Percentiles rank a stretch among this genome's conserved stretches.
Conservation (phyloP, 2,329 filamentous ascomycete genomes). For the Penicillium aurantiogriseum region DNA sequence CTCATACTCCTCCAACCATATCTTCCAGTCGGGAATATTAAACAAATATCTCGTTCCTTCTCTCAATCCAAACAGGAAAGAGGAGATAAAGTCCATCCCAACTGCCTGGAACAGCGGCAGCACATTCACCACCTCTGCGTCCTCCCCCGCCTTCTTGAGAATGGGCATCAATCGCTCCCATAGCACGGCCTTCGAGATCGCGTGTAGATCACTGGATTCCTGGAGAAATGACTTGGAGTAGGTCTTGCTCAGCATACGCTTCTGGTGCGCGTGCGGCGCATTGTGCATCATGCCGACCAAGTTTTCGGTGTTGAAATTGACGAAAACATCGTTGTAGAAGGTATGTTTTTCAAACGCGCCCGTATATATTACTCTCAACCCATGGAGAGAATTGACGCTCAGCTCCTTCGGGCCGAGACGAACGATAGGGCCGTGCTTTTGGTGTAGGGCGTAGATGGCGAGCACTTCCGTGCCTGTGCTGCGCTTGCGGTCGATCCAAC, state of each 20-base stretch:
- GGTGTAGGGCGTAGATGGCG: slow-evolving; percentile 57
- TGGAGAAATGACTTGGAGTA: slow-evolving; percentile 73
- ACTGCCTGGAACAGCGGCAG: slow-evolving; percentile 61
- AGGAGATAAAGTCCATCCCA: slow-evolving; percentile 70
- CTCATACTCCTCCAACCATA: slow-evolving; percentile 65
- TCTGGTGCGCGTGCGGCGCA: slow-evolving; percentile 62
- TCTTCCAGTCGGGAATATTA: slow-evolving; percentile 51
- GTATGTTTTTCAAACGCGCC: slow-evolving; percentile 67
- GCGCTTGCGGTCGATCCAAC: slow-evolving; percentile 63
- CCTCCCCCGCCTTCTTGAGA: slow-evolving; percentile 29
- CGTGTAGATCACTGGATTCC: slow-evolving; percentile 53
- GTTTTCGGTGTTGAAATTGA: slow-evolving; percentile 61
- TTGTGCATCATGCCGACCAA: slow-evolving; percentile 64
- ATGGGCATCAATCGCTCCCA: slow-evolving; percentile 58
- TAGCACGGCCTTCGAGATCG: slow-evolving; percentile 56
- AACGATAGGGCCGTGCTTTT: slow-evolving; percentile 56
- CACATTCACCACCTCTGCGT: slow-evolving; percentile 46
- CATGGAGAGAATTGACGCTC: slow-evolving; percentile 62
- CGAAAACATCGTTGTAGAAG: slow-evolving; percentile 65
- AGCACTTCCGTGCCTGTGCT: slow-evolving; percentile 57
- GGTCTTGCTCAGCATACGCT: slow-evolving; percentile 69
- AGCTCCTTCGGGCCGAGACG: slow-evolving; percentile 63
- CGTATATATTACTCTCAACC: slow-evolving; percentile 59
- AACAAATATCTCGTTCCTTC: slow-evolving; percentile 59
- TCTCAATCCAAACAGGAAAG: slow-evolving; percentile 65